phyloP scores from a whole-genome alignment of 768 basidiomycete genomes.

The Russula abietina region DNA sequence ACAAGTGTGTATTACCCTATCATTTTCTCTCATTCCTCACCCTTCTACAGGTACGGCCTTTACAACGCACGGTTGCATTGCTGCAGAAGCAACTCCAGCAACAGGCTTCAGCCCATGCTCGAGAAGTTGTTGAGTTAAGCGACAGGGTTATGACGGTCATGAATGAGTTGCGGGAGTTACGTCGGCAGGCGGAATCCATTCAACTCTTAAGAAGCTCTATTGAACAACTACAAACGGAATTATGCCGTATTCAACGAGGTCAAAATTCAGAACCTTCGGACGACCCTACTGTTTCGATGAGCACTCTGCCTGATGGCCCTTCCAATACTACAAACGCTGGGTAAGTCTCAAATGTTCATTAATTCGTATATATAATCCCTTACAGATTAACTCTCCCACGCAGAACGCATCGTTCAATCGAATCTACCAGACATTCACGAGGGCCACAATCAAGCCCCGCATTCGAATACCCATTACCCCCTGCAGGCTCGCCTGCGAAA shows the following conservation, averaged over 20 bases:
- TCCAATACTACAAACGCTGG: conserved; percentile 8
- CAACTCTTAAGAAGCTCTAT: conserved; percentile 19
- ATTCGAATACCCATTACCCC: conserved; percentile 25
- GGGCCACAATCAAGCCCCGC: conserved; percentile 16
- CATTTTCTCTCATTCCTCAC: background rate
- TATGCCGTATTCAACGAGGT: conserved; percentile 12
- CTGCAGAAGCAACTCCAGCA: conserved; percentile 23
- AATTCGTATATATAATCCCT: background rate
- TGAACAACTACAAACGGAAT: conserved; percentile 21
- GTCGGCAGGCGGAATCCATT: conserved; percentile 20
- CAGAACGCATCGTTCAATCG: conserved; percentile 6
- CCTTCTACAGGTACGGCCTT: conserved; percentile 12
- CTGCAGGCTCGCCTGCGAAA: conserved; percentile 20
- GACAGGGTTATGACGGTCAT: conserved; percentile 16
- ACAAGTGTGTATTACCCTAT: conserved; percentile 8
- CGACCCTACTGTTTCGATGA: conserved; percentile 14
- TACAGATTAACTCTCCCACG: background rate
- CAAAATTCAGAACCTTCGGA: conserved; percentile 13
- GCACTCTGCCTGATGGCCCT: conserved; percentile 9
- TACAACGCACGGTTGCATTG: conserved; percentile 18
- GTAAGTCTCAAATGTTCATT: conserved; percentile 2
- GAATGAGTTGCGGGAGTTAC: conserved; percentile 19
- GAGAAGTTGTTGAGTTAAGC: conserved; percentile 19
- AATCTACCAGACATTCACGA: conserved; percentile 7
- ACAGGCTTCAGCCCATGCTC: conserved; percentile 17